Evolutionary conservation across 768 basidiomycete genomes (phyloP), one percentile per base, ranked within the genome.

Genomic region (Pulveroboletus ravenelii): DNA sequence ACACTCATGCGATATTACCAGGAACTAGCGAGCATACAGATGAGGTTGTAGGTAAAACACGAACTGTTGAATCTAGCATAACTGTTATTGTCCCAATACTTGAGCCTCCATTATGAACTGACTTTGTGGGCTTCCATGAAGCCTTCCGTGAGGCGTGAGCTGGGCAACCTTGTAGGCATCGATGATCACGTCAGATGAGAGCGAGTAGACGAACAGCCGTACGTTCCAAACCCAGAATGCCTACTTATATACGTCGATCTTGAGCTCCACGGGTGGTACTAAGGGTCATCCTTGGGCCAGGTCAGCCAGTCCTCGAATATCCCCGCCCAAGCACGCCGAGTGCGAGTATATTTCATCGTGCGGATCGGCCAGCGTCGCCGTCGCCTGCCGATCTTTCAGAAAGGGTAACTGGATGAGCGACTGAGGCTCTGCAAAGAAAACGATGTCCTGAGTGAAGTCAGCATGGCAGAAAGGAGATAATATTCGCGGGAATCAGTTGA

Each of bases 261-360:
- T 35, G 34, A 35, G 34, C 14, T 35, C 15, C 34, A 35, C 34
- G 14, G 15, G 34, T 5, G 15, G 34, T 35, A 5, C 7, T 8
- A 13, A 34, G 14, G 10, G 32, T 34, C 13, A 34, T 34, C 13
- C 32, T 14, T 14, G 25, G 25, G 6, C 25, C 25, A 27, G 25
- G 25, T 27, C 25, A 6, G 6, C 25, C 25, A 27, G 25, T 27
- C 25, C 25, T 27, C 6, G 25, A 27, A 6, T 27, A 27, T 6
- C 10, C 30, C 30, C 10, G 10, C 30, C 29, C 29, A 52, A 82
- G 38, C 83, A 86, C 58, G 78, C 74, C 6, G 83, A 82, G 75
- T 70, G 48, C 6, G 81, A 81, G 1, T 84, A 75, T 56, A 77
- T 79, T 42, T 73, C 77, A 1, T 81, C 80, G 0, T 84, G 81